Evolutionary conservation across 495 filamentous ascomycete genomes (phyloP), one percentile per base, ranked within the genome.

Genomic region (Aspergillus diversus): DNA sequence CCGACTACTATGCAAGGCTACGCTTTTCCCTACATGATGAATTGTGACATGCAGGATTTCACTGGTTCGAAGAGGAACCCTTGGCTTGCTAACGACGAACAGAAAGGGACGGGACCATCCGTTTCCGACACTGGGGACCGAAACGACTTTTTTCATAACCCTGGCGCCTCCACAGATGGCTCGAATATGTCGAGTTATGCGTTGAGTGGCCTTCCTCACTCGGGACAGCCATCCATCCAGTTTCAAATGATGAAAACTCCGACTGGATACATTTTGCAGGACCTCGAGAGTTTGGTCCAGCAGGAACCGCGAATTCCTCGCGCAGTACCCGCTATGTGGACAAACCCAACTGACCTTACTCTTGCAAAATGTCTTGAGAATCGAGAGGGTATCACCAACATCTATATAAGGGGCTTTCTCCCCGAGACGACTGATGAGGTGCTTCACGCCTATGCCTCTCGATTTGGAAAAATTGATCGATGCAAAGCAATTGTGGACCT

Each of bases 401-500:
- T 99, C 64, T 99, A 99, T 78, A 96, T 99, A 62, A 90, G 95
- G 57, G 95, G 95, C 15, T 87, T 99, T 55, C 90, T 92, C 50
- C 96, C 96, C 0, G 91, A 95, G 67, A 98, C 94, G 0, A 93
- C 94, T 55, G 95, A 99, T 72, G 90, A 96, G 53, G 89, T 94
- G 70, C 79, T 99, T 47, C 83, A 90, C 59, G 80, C 80, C 15
- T 97, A 95, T 79, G 91, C 92, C 15, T 80, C 83, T 61, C 89
- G 93, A 39, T 99, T 97, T 69, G 96, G 95, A 46, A 86, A 86
- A 53, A 93, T 97, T 60, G 89, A 93, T 71, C 93, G 91, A 61
- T 96, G 91, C 73, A 99, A 98, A 79, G 92, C 95, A 3, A 99
- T 99, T 70, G 94, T 99, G 66, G 96, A 99, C 75, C 86, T 91